Percentiles rank a stretch among this genome's conserved stretches.
Evolutionary conservation across 352 stramenopile genomes (phyloP).

Genomic region (Globisporangium nunn): DNA sequence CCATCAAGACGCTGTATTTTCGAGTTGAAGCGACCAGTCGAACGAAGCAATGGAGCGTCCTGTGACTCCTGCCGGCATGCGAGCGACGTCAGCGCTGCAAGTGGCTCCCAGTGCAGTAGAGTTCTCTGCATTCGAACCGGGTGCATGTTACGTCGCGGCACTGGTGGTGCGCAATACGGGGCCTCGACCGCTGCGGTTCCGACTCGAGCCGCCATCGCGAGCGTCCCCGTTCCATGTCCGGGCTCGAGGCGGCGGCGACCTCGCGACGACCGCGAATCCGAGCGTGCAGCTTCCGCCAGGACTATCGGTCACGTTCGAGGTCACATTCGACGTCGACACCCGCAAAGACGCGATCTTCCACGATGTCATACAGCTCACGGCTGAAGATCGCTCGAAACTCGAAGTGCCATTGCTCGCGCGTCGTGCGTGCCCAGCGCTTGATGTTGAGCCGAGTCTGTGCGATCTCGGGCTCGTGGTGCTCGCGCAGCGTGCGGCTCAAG

Average conservation of each 20-base stretch:
- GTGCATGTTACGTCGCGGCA: slow-evolving; percentile 54
- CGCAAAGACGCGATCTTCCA: slow-evolving; percentile 35
- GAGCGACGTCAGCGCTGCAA: slow-evolving; percentile 38
- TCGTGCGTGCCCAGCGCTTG: slow-evolving; percentile 43
- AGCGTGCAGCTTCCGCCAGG: slow-evolving; percentile 59
- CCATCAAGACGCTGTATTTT: background rate
- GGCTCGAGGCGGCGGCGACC: slow-evolving; percentile 32
- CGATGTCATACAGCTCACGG: slow-evolving; percentile 49
- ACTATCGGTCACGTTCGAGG: slow-evolving; percentile 51
- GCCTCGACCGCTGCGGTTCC: slow-evolving; percentile 50
- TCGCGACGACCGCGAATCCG: slow-evolving; percentile 57
- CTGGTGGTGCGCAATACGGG: slow-evolving; percentile 67
- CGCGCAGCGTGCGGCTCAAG: slow-evolving; percentile 38
- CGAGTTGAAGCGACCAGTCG: background rate
- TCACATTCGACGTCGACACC: slow-evolving; percentile 37
- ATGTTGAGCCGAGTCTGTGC: slow-evolving; percentile 42
- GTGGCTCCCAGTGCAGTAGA: slow-evolving; percentile 55
- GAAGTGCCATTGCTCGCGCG: slow-evolving; percentile 58
- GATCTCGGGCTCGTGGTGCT: slow-evolving; percentile 66
- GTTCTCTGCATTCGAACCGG: slow-evolving; percentile 51
- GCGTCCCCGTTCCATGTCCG: slow-evolving; percentile 59
- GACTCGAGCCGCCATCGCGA: slow-evolving; percentile 34
- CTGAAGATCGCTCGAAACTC: slow-evolving; percentile 47
- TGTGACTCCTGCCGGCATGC: slow-evolving; percentile 13
- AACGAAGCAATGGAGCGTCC: background rate